A percentile compares a stretch with the other conserved stretches of the same genome.
Conservation (phyloP, 352 stramenopile genomes). For the Phytophthora sansomeana region DNA sequence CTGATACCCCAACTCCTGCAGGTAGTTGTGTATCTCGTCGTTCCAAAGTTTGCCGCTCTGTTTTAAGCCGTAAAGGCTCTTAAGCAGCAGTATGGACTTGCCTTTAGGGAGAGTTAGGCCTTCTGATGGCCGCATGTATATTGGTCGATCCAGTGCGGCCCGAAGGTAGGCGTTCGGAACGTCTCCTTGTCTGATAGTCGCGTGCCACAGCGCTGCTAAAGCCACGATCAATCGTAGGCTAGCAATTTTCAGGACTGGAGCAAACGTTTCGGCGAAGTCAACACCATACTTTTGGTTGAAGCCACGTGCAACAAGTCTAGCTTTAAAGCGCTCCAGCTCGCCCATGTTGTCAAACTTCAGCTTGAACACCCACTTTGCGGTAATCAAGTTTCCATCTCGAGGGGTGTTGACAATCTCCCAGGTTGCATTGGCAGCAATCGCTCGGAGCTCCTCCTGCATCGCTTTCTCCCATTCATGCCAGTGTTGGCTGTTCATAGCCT, state of each 20-base stretch:
- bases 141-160: not conserved
- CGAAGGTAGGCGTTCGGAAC: slow-evolving; percentile 13
- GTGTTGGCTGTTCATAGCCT: not conserved
- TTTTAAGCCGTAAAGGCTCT: slow-evolving; percentile 10
- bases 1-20: not conserved
- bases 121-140: slow-evolving; percentile 1
- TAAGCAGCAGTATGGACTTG: not conserved
- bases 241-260: not conserved
- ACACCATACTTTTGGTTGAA: slow-evolving; percentile 4
- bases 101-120: not conserved
- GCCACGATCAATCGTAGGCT: not conserved
- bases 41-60: slow-evolving; percentile 20
- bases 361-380: slow-evolving; percentile 2
- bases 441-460: slow-evolving; percentile 1
- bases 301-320: slow-evolving; percentile 3
- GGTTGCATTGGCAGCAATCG: not conserved
- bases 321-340: slow-evolving; percentile 13
- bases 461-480: not conserved
- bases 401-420: not conserved
- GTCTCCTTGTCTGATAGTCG: not conserved
- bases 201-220: not conserved
- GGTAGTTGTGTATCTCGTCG: slow-evolving; percentile 1
- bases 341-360: slow-evolving; percentile 4
- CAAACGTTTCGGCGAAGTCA: slow-evolving; percentile 11
- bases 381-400: not conserved